Percentiles rank a stretch among this genome's conserved stretches.
Evolutionary conservation across 345 rosid genomes (phyloP).

Genomic region (Hypericum androsaemum): DNA sequence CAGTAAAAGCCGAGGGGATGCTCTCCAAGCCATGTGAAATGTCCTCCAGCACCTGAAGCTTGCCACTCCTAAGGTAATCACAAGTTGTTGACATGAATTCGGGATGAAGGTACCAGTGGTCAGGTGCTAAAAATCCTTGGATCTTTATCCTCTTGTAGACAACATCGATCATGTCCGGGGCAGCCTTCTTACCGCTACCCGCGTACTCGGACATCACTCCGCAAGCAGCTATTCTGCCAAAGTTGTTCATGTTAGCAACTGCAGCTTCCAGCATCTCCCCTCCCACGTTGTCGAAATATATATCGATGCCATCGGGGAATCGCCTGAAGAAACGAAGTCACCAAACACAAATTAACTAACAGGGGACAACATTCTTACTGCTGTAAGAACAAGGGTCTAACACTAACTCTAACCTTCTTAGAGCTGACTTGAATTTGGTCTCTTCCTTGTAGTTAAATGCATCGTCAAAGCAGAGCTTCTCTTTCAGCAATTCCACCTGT

Average conservation of each 20-base stretch:
- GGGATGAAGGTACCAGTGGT: slow-evolving; percentile 15
- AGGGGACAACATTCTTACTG: not conserved
- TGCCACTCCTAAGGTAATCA: slow-evolving; percentile 23
- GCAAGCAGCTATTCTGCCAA: slow-evolving; percentile 41
- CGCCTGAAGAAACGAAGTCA: slow-evolving; percentile 19
- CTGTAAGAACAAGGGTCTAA: not conserved
- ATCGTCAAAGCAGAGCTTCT: slow-evolving; percentile 43
- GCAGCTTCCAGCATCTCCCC: slow-evolving; percentile 47
- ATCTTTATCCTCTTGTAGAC: slow-evolving; percentile 42
- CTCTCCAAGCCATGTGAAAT: slow-evolving; percentile 37
- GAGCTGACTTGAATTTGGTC: slow-evolving; percentile 29
- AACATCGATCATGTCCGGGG: slow-evolving; percentile 33
- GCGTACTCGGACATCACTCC: slow-evolving; percentile 47
- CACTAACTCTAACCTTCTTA: slow-evolving; percentile 22
- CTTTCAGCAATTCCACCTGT: slow-evolving; percentile 40
- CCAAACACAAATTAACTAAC: not conserved
- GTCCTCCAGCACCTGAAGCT: slow-evolving; percentile 32
- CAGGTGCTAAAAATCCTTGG: slow-evolving; percentile 35
- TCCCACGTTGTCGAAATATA: slow-evolving; percentile 59
- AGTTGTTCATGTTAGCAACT: slow-evolving; percentile 33
- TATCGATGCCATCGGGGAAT: slow-evolving; percentile 48
- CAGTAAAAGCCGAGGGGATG: slow-evolving; percentile 37
- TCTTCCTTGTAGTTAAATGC: slow-evolving; percentile 49
- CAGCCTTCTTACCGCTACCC: slow-evolving; percentile 19
- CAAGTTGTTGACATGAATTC: slow-evolving; percentile 36